These are phyloP conservation scores for Geosmithia putterillii DNA, from an alignment of 2,329 filamentous ascomycete species.

Conservation along the genomic window DNA sequence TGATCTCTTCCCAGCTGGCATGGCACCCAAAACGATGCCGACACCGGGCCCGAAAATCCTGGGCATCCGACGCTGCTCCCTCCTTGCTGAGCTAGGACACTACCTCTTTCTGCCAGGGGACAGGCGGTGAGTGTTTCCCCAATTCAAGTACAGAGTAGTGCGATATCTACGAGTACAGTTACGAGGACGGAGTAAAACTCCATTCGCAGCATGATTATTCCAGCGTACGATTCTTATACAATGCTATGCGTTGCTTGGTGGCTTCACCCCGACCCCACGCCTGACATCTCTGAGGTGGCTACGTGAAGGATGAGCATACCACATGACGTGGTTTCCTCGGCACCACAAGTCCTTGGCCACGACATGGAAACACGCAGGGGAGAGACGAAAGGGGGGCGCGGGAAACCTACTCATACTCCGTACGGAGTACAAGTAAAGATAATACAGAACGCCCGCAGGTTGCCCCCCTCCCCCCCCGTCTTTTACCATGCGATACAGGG, in stretches of 20 bases:
- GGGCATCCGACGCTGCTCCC: no score
- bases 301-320: background rate
- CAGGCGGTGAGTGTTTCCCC: background rate
- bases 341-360: no score
- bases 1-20: background rate
- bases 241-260: no score
- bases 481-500: background rate
- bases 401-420: background rate
- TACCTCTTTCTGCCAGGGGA: background rate
- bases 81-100: no score
- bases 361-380: background rate
- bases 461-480: background rate
- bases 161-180: no score
- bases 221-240: background rate
- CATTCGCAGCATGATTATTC: no score
- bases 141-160: no score
- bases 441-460: background rate
- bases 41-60: background rate
- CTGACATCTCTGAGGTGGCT: background rate
- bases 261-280: background rate
- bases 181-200: no score
- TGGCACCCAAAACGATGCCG: background rate
- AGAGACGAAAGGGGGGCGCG: background rate
- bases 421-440: no score
- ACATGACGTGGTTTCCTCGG: background rate